These are phyloP conservation scores for Thermochaetoides dissita DNA, from an alignment of 2,329 filamentous ascomycete species.

Conservation along the genomic window DNA sequence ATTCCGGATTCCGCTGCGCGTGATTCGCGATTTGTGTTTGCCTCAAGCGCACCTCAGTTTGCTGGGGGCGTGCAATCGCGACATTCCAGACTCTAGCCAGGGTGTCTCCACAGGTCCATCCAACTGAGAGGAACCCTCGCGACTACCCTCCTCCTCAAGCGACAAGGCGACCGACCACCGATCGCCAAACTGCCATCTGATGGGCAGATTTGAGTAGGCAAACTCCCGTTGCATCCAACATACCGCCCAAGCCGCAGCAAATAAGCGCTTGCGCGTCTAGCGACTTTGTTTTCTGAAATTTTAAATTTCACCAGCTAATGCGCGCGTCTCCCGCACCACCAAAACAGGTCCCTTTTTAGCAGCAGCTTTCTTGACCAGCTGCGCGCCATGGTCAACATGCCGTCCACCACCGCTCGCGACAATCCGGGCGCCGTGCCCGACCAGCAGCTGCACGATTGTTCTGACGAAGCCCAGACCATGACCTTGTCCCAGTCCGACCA, in stretches of 20 bases:
- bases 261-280: no score
- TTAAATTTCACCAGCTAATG: slow-evolving; percentile 4
- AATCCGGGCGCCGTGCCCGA: no score
- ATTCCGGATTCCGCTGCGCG: neutral
- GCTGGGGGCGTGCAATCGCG: slow-evolving; percentile 7
- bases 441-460: no score
- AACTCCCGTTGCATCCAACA: no score
- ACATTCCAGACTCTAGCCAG: slow-evolving; percentile 3
- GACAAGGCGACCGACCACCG: slow-evolving; percentile 5
- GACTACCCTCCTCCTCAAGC: neutral
- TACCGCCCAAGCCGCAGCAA: no score
- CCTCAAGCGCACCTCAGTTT: neutral
- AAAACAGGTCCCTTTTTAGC: slow-evolving; percentile 14
- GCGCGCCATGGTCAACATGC: slow-evolving; percentile 17
- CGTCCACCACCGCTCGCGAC: slow-evolving; percentile 6
- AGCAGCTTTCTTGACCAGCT: slow-evolving; percentile 17
- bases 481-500: neutral
- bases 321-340: slow-evolving; percentile 1
- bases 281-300: no score
- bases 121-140: no score
- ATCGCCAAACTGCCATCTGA: slow-evolving; percentile 8
- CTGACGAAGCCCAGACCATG: no score
- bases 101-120: no score
- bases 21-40: slow-evolving; percentile 1
- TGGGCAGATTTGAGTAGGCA: slow-evolving; percentile 17